A percentile compares a stretch with the other conserved stretches of the same genome.
Conservation (phyloP, 78 protist species). For the Chrysochromulina tobinii region DNA sequence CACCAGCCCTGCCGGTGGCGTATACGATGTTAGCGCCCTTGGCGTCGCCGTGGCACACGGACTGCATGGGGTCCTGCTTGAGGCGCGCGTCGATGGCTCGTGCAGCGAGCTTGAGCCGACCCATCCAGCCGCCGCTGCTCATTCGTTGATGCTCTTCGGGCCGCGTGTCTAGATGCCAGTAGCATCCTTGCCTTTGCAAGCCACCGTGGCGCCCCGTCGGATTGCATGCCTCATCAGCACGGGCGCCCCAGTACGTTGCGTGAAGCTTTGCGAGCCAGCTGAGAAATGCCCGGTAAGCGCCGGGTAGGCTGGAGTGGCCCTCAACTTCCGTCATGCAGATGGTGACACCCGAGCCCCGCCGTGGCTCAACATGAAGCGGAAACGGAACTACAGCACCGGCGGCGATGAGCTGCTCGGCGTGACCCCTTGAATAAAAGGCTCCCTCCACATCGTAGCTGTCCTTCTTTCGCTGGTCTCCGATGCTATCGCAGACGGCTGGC, state of each 20-base stretch:
- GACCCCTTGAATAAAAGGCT: not conserved
- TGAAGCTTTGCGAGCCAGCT: not conserved
- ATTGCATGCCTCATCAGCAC: not conserved
- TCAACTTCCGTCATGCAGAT: not conserved
- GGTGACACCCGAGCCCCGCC: not conserved
- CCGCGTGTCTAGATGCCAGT: slow-evolving; percentile 29
- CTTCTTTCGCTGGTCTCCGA: not conserved
- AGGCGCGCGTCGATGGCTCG: not conserved
- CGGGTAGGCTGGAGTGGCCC: not conserved
- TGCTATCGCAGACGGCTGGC: not conserved
- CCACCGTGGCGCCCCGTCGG: not conserved
- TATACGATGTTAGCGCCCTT: slow-evolving; percentile 16
- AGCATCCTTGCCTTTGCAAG: not conserved
- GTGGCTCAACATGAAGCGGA: not conserved
- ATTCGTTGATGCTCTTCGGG: not conserved
- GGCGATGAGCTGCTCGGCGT: not conserved
- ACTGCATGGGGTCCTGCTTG: not conserved
- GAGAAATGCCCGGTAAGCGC: not conserved
- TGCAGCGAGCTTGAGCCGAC: not conserved
- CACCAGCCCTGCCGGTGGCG: not conserved
- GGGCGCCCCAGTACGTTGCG: slow-evolving; percentile 28
- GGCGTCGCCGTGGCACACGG: not conserved
- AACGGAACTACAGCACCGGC: not conserved
- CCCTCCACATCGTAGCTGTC: not conserved
- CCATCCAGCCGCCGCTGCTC: not conserved